These are phyloP conservation scores for Monosporozyma aerobia DNA, from an alignment of 805 yeast genomes.

Conservation along the genomic window DNA sequence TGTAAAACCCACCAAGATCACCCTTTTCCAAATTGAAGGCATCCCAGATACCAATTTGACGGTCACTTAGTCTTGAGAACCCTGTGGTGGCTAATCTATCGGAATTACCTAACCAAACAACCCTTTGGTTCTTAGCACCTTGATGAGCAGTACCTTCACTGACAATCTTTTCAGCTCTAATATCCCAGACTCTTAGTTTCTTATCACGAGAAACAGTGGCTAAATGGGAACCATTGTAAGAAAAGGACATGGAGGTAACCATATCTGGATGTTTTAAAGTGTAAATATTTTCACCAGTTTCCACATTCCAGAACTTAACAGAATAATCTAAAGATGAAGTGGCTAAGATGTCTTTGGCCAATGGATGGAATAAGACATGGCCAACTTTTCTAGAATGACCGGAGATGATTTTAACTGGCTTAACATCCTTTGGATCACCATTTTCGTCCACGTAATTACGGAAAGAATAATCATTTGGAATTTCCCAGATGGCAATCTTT, in stretches of 20 bases:
- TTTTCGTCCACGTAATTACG: conserved; percentile 46
- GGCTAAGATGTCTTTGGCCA: conserved; percentile 78
- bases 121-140: conserved; percentile 87
- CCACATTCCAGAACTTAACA: conserved; percentile 85
- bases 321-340: conserved; percentile 86
- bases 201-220: conserved; percentile 92
- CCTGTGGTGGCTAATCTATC: conserved; percentile 90
- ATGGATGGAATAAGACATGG: conserved; percentile 81
- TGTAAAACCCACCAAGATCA: conserved; percentile 80
- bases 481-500: conserved; percentile 74
- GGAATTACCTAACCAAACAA: conserved; percentile 81
- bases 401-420: conserved; percentile 56
- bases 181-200: conserved; percentile 84
- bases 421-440: conserved; percentile 56
- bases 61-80: conserved; percentile 82
- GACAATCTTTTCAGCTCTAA: conserved; percentile 60
- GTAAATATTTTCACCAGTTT: conserved; percentile 56
- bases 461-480: conserved; percentile 75
- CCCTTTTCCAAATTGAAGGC: conserved; percentile 63
- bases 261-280: conserved; percentile 82
- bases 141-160: conserved; percentile 84
- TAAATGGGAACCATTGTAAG: conserved; percentile 75
- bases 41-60: conserved; percentile 95
- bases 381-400: conserved; percentile 97
- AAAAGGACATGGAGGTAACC: conserved; percentile 88